A percentile compares a stretch with the other conserved stretches of the same genome.
Evolutionary conservation across 2,329 filamentous ascomycete species (phyloP).

Genomic region (Pseudodiploospora longispora): DNA sequence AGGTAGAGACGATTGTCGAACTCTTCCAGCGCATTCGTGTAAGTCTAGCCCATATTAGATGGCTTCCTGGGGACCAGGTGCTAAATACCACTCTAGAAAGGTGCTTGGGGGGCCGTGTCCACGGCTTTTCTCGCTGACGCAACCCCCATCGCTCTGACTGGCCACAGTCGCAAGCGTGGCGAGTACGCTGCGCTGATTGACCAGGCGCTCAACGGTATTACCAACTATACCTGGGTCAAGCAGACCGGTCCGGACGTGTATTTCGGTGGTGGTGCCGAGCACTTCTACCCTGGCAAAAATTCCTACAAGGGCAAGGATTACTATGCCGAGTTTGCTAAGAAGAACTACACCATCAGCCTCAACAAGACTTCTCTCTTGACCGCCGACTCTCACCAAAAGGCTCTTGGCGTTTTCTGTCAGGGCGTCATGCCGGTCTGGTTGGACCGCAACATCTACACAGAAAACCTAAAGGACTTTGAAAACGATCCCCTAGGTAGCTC

Average conservation of each 20-base stretch:
- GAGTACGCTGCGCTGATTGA: constrained; percentile 67
- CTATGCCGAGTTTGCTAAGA: constrained; percentile 66
- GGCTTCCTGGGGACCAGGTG: no score
- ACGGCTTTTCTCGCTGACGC: constrained; percentile 80
- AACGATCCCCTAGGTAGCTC: constrained; percentile 63
- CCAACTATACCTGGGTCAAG: constrained; percentile 74
- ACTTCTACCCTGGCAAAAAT: constrained; percentile 59
- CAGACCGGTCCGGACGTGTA: constrained; percentile 70
- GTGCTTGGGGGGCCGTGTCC: constrained; percentile 58
- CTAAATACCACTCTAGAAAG: constrained; percentile 27
- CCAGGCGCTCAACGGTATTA: constrained; percentile 65
- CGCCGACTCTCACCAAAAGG: constrained; percentile 49
- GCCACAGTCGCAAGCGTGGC: constrained; percentile 63
- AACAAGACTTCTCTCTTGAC: constrained; percentile 65
- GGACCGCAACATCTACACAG: constrained; percentile 71
- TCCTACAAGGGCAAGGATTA: constrained; percentile 68
- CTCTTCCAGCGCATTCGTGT: constrained; percentile 64
- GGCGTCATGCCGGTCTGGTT: constrained; percentile 77
- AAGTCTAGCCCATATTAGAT: constrained; percentile 22
- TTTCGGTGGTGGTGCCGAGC: constrained; percentile 75
- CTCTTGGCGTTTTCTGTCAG: constrained; percentile 70
- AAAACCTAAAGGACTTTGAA: constrained; percentile 57
- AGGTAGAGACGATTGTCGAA: constrained; percentile 76
- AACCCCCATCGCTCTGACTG: constrained; percentile 66
- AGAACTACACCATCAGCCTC: constrained; percentile 61